Base-by-base conservation (phyloP, 1,139 yeast species). In the Candida sojae region DNA sequence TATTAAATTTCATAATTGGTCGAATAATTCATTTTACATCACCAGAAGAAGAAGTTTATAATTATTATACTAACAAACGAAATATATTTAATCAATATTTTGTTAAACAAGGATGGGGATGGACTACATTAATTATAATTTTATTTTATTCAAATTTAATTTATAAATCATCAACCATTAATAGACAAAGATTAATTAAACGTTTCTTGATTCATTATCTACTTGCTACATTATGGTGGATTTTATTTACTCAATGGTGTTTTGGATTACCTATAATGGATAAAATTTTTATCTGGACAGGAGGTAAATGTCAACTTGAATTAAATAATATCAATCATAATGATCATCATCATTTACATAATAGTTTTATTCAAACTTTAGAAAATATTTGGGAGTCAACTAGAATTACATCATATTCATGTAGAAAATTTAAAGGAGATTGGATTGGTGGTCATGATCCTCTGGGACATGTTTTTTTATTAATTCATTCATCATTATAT, bases 391-490 rank as follows among this genome's bases (percentile, higher is more conserved):
- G 45, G 35, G 67, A 63, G 48, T 59, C 70, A 1, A 59, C 53
- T 4, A 36, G 46, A 2, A 59, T 75, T 10, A 62, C 74, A 2
- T 82, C 88, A 13, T 73, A 73, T 39, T 68, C 70, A 5, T 91
- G 97, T 61, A 71, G 91, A 40, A 60, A 69, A 28, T 56, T 80
- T 23, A 82, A 80, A 25, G 97, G 97, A 0, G 56, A 70, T 3
- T 92, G 98, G 99, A 63, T 62, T 8, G 97, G 97, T 1, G 99
- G 99, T 0, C 96, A 90, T 61, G 99, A 93, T 68, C 96, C 98
- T 11, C 86, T 95, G 53, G 99, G 99, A 0, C 99, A 93, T 63
- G 88, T 90, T 0, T 93, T 92, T 58, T 64, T 93, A 42, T 68
- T 93, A 48, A 82, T 88, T 3, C 86, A 89, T 53, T 80, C 93